These are phyloP conservation scores for Friedmanniomyces endolithicus DNA, from an alignment of 495 filamentous ascomycete species.

Conservation along the genomic window DNA sequence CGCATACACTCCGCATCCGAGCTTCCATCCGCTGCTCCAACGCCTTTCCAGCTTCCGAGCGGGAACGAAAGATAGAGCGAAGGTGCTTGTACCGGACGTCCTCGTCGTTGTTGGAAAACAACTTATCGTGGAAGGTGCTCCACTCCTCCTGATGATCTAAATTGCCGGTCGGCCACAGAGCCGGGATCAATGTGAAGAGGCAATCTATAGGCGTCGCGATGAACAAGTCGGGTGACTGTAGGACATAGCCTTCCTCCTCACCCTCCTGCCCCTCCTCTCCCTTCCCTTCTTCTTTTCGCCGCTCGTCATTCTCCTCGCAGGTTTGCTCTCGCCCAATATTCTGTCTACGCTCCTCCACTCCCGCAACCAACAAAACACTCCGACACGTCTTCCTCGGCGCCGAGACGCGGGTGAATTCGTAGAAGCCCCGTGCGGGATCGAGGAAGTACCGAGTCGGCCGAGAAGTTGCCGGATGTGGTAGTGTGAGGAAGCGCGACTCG, in stretches of 20 bases:
- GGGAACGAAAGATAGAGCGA: neutral
- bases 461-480: slow-evolving; percentile 63
- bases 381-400: slow-evolving; percentile 46
- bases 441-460: slow-evolving; percentile 61
- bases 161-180: slow-evolving; percentile 30
- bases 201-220: slow-evolving; percentile 75
- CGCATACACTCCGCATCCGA: slow-evolving; percentile 56
- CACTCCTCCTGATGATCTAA: neutral
- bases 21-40: slow-evolving; percentile 4
- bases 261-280: slow-evolving; percentile 15
- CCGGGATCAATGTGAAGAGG: slow-evolving; percentile 70
- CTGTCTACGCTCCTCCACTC: too few relatives aligned
- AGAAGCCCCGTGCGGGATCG: slow-evolving; percentile 66
- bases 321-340: too few relatives aligned
- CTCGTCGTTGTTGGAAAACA: neutral
- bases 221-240: slow-evolving; percentile 55
- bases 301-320: too few relatives aligned
- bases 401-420: slow-evolving; percentile 72
- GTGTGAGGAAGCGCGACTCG: slow-evolving; percentile 57
- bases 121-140: slow-evolving; percentile 2
- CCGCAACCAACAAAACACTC: slow-evolving; percentile 53
- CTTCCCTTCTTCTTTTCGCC: too few relatives aligned
- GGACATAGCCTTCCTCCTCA: slow-evolving; percentile 34
- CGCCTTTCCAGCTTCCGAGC: slow-evolving; percentile 12
- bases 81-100: neutral